Conservation (phyloP, 2,329 filamentous ascomycete genomes). For the Penicillium sp. region DNA sequence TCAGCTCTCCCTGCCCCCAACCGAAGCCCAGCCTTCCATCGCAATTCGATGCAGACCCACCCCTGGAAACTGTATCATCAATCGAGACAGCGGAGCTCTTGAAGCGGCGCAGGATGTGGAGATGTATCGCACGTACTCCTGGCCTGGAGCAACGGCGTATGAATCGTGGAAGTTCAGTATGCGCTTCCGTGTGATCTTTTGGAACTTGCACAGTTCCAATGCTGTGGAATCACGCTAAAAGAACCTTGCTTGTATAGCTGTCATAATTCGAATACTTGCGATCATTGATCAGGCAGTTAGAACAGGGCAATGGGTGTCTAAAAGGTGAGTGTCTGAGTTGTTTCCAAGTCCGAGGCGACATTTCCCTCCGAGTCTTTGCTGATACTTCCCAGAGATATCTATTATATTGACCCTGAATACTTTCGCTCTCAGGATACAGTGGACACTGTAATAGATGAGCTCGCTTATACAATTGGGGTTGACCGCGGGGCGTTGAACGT, state of each 20-base stretch:
- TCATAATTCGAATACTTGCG: constrained; percentile 52
- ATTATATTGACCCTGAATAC: constrained; percentile 56
- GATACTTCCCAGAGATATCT: constrained; percentile 51
- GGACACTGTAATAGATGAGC: constrained; percentile 56
- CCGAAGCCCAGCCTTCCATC: constrained; percentile 28
- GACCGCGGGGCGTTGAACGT: constrained; percentile 53
- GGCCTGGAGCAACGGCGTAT: constrained; percentile 51
- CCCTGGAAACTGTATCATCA: constrained; percentile 24
- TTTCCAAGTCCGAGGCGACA: background rate
- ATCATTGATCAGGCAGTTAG: constrained; percentile 51
- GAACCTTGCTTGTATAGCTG: constrained; percentile 37
- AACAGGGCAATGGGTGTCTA: constrained; percentile 49
- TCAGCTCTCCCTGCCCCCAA: constrained; percentile 21
- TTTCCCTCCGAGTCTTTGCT: background rate
- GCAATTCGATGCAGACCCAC: constrained; percentile 27
- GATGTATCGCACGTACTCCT: constrained; percentile 40
- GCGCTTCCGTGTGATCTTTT: background rate
- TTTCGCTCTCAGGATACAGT: constrained; percentile 56
- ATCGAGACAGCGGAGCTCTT: constrained; percentile 26
- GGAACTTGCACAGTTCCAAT: too few species aligned
- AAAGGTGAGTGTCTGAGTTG: constrained; percentile 43
- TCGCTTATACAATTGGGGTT: constrained; percentile 56
- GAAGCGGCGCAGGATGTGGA: constrained; percentile 20
- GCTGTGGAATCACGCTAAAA: background rate
- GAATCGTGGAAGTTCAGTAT: constrained; percentile 53